Evolutionary conservation across 2,329 filamentous ascomycete species (phyloP), one percentile per base, ranked within the genome.

Genomic region (Thermoascus crustaceus): DNA sequence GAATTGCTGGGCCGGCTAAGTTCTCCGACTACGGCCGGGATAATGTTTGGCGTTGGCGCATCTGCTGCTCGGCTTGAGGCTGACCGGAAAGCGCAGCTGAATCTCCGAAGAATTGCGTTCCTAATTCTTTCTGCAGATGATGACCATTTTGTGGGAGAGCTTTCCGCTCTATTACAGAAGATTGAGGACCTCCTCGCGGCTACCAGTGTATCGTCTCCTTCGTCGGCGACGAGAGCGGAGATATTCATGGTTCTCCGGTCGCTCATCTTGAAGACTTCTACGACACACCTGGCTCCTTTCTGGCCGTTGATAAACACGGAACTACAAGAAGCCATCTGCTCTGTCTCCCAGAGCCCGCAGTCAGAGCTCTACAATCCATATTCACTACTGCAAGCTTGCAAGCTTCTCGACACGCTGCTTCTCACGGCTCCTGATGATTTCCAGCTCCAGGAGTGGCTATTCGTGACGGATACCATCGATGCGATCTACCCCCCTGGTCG

Each of bases 41-140:
- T 98, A 48, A 89, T 98, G 56, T 98, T 98, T 53, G 91, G 91
- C n/a, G 91, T 98, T 0, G 93, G 93, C 7, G 91, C 91, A 5
- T 87, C 85, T 14, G 93, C 88, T 27, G 91, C 91, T 22, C 75
- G 91, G 39, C 75, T 93, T n/a, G 91, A 98, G 62, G 87, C 93
- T 4, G 91, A 98, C 60, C 81, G 88, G 39, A 91, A 82, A 61
- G 87, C 88, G 1, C 89, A 96, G 60, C 73, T 94, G 19, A 94
- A 87, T 45, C 73, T 98, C 11, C 82, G 88, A 8, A 77, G 91
- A 30, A 78, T 93, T 30, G 78, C 87, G 4, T 72, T 87, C 1
- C 68, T 98, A 7, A 67, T 96, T 10, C 71, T 96, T 4, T 82
- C 87, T 0, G 78, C 80, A 4, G 76, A 77, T 2, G 70, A 79